Percentiles rank a stretch among this genome's conserved stretches.
Conservation (phyloP, 805 yeast species). For the Candida insectorum region DNA sequence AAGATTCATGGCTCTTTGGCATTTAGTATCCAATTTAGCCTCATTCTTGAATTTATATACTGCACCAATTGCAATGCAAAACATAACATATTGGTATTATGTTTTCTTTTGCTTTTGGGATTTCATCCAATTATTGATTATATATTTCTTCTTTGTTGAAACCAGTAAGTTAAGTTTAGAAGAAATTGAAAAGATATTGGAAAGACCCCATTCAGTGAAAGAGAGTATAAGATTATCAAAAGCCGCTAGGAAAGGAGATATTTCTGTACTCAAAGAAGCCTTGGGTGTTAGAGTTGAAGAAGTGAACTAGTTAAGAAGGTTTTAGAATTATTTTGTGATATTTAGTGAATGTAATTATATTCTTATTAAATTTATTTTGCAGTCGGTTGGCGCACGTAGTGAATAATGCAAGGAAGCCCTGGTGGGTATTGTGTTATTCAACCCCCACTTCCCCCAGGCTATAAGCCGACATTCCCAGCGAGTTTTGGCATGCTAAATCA, state of each 20-base stretch:
- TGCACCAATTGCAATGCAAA: constrained; percentile 22
- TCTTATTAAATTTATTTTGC: too few relatives aligned
- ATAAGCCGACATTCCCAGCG: too few relatives aligned
- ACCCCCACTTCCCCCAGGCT: too few relatives aligned
- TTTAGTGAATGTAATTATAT: too few relatives aligned
- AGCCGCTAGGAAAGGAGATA: constrained; percentile 1
- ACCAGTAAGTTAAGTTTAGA: constrained; percentile 15
- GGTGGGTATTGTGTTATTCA: too few relatives aligned
- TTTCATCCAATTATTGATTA: constrained; percentile 14
- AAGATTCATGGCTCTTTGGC: constrained; percentile 19
- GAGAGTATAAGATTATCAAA: constrained; percentile 5
- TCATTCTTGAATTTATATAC: constrained; percentile 19
- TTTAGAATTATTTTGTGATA: too few relatives aligned
- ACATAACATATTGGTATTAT: constrained; percentile 25
- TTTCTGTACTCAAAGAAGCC: too few relatives aligned
- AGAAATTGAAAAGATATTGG: constrained; percentile 17
- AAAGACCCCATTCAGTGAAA: constrained; percentile 7
- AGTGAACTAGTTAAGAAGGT: too few relatives aligned
- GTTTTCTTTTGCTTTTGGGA: constrained; percentile 24
- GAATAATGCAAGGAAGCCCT: too few relatives aligned
- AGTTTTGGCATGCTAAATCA: too few relatives aligned
- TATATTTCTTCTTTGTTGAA: constrained; percentile 18
- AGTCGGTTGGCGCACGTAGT: too few relatives aligned
- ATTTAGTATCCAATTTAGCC: constrained; percentile 22
- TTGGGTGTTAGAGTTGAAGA: not conserved